Evolutionary conservation across 805 yeast species (phyloP), one percentile per base, ranked within the genome.

Genomic region (Candida maesae): DNA sequence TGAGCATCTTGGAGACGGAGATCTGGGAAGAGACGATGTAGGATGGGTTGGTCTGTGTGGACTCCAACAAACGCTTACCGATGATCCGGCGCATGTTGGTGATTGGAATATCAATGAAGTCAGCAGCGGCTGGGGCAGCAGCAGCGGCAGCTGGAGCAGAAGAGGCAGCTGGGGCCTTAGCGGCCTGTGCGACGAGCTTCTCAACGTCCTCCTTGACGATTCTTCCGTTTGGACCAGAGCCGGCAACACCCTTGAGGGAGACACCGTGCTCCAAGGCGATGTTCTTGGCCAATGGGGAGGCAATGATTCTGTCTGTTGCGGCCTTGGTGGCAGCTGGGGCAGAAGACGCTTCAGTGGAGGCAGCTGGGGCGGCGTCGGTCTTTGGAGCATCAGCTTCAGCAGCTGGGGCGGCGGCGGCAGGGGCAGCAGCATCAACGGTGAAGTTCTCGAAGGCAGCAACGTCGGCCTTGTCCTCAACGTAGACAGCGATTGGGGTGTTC

Each of bases 201-300:
- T 91, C 97, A 51, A 93, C 84, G 63, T 93, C 99, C 57, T 79
- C 79, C 59, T 90, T 93, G 51, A 86, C 74, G 63, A 93, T 87
- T 73, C 99, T 86, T 54, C 98, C 98, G 59, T 75, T 74, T 61
- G 98, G 98, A 55, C 99, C 99, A 33, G 96, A 68, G 60, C 98
- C 98, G 65, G 79, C 79, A 60, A 93, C 72, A 56, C 78, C 78
- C 70, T 84, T 87, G 59, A 91, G 77, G 33, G 95, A 75, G 59
- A 91, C 73, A 57, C 98, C 99, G 65, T 82, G 78, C 66, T 91
- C 96, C 52, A 90, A 73, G 45, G 99, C 99, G 50, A 93, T 71
- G 52, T 79, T 80, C 75, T 91, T 91, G 46, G 99, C 99, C 51
- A 84, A 71, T 44, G 99, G 99, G 47, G 98, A 90, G 33, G 98